Conservation (phyloP, 257 asterid genomes). For the Capsicum pubescens region DNA sequence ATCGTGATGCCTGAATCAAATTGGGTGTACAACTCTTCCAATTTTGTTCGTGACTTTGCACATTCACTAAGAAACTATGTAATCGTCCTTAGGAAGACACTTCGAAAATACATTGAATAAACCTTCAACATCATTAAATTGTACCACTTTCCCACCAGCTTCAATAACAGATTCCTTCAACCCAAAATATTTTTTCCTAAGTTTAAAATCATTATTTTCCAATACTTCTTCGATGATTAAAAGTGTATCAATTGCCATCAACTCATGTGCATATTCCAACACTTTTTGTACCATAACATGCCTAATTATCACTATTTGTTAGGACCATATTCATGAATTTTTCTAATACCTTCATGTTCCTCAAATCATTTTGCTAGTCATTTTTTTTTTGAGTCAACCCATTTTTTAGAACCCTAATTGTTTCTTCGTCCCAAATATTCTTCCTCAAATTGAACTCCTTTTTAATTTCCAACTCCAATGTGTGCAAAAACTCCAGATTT, state of each 20-base stretch:
- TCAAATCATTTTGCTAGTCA: neutral
- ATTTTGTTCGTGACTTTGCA: no score
- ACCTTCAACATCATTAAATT: neutral
- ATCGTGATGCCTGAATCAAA: neutral
- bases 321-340: neutral
- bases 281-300: neutral
- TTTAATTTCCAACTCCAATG: neutral
- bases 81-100: no score
- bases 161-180: neutral
- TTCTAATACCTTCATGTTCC: neutral
- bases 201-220: neutral
- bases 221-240: neutral
- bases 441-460: neutral
- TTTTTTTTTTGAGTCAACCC: neutral
- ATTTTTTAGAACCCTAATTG: neutral
- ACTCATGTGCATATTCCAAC: slow-evolving; percentile 18
- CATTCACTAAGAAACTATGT: no score
- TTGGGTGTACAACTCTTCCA: no score
- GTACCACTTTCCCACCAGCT: neutral
- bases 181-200: neutral
- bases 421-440: neutral
- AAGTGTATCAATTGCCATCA: slow-evolving; percentile 2
- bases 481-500: neutral
- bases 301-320: neutral
- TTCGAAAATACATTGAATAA: neutral